Evolutionary conservation across 306 rosid genomes (phyloP), one percentile per base, ranked within the genome.

Genomic region (Medicago lupulina): DNA sequence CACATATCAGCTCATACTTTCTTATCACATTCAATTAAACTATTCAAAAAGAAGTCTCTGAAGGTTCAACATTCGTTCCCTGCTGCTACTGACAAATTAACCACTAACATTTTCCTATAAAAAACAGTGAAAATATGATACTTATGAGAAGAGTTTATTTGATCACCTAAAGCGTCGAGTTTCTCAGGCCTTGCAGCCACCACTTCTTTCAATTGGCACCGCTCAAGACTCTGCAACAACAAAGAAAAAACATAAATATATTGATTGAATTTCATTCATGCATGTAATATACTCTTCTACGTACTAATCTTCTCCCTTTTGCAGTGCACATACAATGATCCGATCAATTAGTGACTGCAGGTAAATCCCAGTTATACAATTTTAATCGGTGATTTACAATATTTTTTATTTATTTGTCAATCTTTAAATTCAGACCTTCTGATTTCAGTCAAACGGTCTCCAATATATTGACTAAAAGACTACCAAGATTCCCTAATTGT

Each of bases 191-290:
- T 93, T 66, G 86, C 82, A 75, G 96, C 91, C 19, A 93, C 93
- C 23, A 80, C 89, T 2, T 89, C 93, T 78, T 91, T 93, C 79
- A 93, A 89, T 81, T 91, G 97, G 89, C 97, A 93, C 13, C 97
- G 87, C 69, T 89, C 96, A 1, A 93, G 88, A 74, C 96, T 88
- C 97, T 93, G 70, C 79, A 76, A 25, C 63, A 82, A 72, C n/a
- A 5, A 38, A n/a, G 61, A 10, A 50, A 31, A 1, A 81, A 53
- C 28, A 69, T 8, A 9, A 53, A 54, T 6, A 28, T 59, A 67
- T 14, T 14, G 55, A 31, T 2, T 65, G 4, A 28, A 38, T 18
- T 49, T 55, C 34, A 17, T 17, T 7, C 19, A 6, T n/a, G 18
- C 23, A 16, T n/a, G 18, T 14, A 17, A 2, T 8, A 17, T 5